A percentile compares a stretch with the other conserved stretches of the same genome.
phyloP scores from a whole-genome alignment of 148 eudicot genomes.

The Nepenthes mirabilis region DNA sequence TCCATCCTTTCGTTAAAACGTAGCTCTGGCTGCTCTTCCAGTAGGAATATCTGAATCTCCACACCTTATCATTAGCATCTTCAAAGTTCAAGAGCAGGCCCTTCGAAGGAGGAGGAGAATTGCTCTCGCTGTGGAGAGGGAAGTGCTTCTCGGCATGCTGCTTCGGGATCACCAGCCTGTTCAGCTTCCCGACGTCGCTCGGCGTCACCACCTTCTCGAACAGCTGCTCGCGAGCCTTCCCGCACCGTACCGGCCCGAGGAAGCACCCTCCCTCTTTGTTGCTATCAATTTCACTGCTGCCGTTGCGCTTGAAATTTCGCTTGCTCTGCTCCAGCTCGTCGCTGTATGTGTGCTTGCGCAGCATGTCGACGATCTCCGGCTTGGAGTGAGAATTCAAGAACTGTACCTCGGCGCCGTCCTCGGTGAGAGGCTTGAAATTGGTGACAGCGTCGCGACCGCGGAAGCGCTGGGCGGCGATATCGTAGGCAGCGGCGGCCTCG shows the following conservation, averaged over 20 bases:
- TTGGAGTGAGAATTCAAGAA: conserved; percentile 51
- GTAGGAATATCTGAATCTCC: conserved; percentile 84
- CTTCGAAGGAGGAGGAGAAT: conserved; percentile 10
- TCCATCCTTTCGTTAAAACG: conserved; percentile 87
- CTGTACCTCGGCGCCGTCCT: conserved; percentile 10
- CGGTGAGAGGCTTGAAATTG: not conserved
- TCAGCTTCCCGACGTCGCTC: conserved; percentile 78
- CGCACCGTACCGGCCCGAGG: not conserved
- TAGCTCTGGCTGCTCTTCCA: conserved; percentile 94
- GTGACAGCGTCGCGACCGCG: conserved; percentile 10
- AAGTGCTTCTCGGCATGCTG: conserved; percentile 89
- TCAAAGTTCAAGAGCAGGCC: conserved; percentile 72
- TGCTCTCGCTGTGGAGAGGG: conserved; percentile 30
- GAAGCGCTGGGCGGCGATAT: conserved; percentile 20
- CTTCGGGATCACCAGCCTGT: conserved; percentile 73
- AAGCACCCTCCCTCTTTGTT: not conserved
- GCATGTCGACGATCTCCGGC: conserved; percentile 44
- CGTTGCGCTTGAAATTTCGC: conserved; percentile 5
- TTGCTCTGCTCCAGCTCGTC: conserved; percentile 67
- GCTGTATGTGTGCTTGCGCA: conserved; percentile 56
- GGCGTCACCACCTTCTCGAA: conserved; percentile 82
- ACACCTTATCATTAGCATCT: conserved; percentile 46
- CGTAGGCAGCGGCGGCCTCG: conserved; percentile 22
- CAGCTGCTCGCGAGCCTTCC: conserved; percentile 25
- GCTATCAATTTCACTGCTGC: not conserved